Conservation (phyloP, 768 basidiomycete genomes). For the Chalciporus sphaerocephalus region DNA sequence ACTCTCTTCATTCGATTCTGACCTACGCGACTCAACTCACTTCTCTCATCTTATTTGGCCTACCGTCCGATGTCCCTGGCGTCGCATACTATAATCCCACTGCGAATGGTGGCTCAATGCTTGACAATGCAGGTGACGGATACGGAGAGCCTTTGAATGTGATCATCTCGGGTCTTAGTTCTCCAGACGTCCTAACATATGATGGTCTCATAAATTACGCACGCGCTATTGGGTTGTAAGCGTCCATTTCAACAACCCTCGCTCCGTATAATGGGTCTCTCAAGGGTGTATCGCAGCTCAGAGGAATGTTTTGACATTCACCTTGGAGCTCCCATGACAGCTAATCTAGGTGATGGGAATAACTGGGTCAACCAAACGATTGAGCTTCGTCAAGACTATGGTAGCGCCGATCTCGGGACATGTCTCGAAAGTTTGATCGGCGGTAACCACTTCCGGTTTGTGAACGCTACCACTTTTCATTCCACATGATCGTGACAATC, state of each 20-base stretch:
- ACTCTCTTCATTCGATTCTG: background rate
- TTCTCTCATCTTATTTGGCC: background rate
- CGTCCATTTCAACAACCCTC: background rate
- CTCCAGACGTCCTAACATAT: conserved; percentile 51
- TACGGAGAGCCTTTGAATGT: conserved; percentile 49
- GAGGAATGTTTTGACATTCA: conserved; percentile 39
- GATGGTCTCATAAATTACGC: conserved; percentile 57
- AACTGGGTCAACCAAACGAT: conserved; percentile 41
- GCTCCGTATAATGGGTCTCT: background rate
- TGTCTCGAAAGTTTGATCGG: conserved; percentile 44
- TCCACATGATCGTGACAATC: background rate
- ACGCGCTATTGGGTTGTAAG: conserved; percentile 59
- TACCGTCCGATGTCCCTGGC: background rate
- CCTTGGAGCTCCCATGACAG: conserved; percentile 35
- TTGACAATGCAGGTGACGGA: conserved; percentile 35
- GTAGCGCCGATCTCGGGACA: conserved; percentile 33
- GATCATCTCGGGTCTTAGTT: conserved; percentile 64
- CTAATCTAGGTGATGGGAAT: conserved; percentile 47
- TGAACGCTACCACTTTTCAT: background rate
- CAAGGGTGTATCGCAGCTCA: conserved; percentile 24
- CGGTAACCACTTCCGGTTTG: conserved; percentile 47
- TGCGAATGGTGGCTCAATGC: conserved; percentile 40
- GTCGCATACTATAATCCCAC: conserved; percentile 36
- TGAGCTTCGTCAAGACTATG: conserved; percentile 45
- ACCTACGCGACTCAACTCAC: background rate